Conservation (phyloP, 306 rosid genomes). For the Glycine tomentella region DNA sequence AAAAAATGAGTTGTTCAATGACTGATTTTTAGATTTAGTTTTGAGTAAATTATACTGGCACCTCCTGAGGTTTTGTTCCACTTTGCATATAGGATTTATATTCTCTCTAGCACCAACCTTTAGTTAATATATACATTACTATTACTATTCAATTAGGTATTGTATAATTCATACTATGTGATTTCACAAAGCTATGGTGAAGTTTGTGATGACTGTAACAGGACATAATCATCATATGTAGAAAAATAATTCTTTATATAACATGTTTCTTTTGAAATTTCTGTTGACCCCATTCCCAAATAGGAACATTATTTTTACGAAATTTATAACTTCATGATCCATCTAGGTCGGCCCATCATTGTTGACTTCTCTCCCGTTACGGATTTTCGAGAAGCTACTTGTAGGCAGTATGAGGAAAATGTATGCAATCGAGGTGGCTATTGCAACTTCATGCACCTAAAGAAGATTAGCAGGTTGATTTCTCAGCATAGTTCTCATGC, state of each 20-base stretch:
- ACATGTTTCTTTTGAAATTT: conserved; percentile 1
- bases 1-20: no score
- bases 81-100: no score
- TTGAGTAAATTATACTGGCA: no score
- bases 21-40: no score
- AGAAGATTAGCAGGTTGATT: conserved; percentile 89
- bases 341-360: conserved; percentile 89
- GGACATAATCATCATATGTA: neutral
- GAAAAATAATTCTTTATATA: neutral
- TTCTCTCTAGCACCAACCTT: neutral
- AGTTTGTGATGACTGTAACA: neutral
- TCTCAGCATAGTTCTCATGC: neutral
- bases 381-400: conserved; percentile 99
- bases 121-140: neutral
- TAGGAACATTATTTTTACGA: neutral
- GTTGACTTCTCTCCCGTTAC: conserved; percentile 98
- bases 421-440: conserved; percentile 99
- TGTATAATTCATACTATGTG: conserved; percentile 15
- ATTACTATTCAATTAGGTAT: neutral
- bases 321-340: conserved; percentile 41
- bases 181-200: neutral
- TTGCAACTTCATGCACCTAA: conserved; percentile 97
- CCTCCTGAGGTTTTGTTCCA: no score
- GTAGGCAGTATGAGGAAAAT: conserved; percentile 98
- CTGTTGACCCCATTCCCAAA: neutral